A percentile compares a stretch with the other conserved stretches of the same genome.
Conservation (phyloP, 2,329 filamentous ascomycete genomes). For the Penicillium sp. region DNA sequence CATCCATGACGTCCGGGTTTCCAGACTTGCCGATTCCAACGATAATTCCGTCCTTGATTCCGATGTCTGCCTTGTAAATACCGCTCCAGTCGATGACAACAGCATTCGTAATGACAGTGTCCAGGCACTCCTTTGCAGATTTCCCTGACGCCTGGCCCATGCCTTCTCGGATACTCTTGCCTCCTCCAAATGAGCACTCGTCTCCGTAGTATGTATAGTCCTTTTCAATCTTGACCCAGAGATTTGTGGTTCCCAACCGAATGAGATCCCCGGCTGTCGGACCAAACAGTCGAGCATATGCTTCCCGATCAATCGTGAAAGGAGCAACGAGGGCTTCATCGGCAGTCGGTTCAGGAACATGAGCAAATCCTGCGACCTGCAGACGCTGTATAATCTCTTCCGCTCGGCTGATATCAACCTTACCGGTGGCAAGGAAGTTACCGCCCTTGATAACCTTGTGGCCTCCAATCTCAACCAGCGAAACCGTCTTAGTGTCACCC, state of each 20-base stretch:
- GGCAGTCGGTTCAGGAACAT: constrained; percentile 69
- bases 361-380: constrained; percentile 76
- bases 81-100: constrained; percentile 89
- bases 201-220: constrained; percentile 87
- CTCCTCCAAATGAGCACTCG: constrained; percentile 93
- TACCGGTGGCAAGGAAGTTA: constrained; percentile 76
- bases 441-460: constrained; percentile 80
- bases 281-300: constrained; percentile 89
- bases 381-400: constrained; percentile 71
- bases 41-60: constrained; percentile 85
- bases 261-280: constrained; percentile 89
- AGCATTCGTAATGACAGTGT: constrained; percentile 87
- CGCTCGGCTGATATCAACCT: constrained; percentile 66
- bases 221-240: constrained; percentile 89
- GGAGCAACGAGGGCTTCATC: constrained; percentile 63
- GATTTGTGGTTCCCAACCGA: constrained; percentile 77
- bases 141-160: constrained; percentile 92
- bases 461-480: constrained; percentile 85
- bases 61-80: constrained; percentile 96
- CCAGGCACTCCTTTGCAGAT: constrained; percentile 72
- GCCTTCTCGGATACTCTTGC: constrained; percentile 90
- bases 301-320: constrained; percentile 74
- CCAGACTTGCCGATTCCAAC: constrained; percentile 91
- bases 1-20: constrained; percentile 96
- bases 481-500: constrained; percentile 88